phyloP scores from a whole-genome alignment of 257 asterid genomes.

The Ballota nigra region DNA sequence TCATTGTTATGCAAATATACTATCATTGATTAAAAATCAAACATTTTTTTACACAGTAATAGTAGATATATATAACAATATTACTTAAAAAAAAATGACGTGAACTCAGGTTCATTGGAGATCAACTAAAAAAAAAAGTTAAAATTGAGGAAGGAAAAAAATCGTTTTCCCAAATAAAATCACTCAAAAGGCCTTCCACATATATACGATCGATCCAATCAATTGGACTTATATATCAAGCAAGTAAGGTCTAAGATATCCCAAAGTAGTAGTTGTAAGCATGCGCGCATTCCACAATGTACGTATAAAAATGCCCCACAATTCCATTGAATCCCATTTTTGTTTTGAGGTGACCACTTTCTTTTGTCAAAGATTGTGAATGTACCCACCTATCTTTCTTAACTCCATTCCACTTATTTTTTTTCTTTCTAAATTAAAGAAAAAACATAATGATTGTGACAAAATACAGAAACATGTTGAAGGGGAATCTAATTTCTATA shows the following conservation, averaged over 20 bases:
- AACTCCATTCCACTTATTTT: neutral
- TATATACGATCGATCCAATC: neutral
- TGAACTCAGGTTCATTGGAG: no score
- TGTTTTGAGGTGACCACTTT: neutral
- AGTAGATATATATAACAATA: no score
- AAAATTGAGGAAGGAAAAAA: no score
- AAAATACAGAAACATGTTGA: neutral
- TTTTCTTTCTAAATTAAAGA: neutral
- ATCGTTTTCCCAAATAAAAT: neutral
- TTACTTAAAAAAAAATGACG: no score
- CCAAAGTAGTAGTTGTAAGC: neutral
- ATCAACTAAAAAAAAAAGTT: no score
- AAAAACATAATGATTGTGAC: neutral
- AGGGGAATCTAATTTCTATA: neutral
- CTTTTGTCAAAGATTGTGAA: neutral
- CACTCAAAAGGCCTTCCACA: no score
- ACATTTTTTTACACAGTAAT: no score
- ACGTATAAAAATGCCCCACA: neutral
- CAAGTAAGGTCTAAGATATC: neutral
- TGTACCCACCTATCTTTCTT: neutral
- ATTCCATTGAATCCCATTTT: neutral
- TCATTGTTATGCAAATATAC: no score
- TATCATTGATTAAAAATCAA: no score
- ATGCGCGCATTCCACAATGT: neutral
- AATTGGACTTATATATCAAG: no score